A percentile compares a stretch with the other conserved stretches of the same genome.
Evolutionary conservation across 768 basidiomycete species (phyloP).

Genomic region (Calocybe cyanea): DNA sequence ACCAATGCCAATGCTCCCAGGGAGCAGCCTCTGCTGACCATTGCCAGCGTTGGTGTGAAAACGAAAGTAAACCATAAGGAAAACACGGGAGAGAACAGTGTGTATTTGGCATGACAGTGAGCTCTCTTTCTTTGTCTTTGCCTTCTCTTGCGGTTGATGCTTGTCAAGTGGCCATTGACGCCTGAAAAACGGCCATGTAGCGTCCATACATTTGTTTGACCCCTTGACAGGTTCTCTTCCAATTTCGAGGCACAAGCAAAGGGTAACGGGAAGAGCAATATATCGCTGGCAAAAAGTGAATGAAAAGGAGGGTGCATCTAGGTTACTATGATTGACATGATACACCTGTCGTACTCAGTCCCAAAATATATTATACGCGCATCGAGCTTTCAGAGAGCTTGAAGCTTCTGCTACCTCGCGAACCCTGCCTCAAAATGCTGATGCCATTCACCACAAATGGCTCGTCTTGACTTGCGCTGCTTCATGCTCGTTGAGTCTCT

Average conservation of each 20-base stretch:
- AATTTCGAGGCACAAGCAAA: slow-evolving; percentile 74
- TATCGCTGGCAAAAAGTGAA: slow-evolving; percentile 77
- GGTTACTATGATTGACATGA: no score
- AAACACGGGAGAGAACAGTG: slow-evolving; percentile 87
- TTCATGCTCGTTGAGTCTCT: no score
- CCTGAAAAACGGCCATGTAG: slow-evolving; percentile 81
- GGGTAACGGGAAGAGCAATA: slow-evolving; percentile 58
- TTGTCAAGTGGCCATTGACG: slow-evolving; percentile 92
- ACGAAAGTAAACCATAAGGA: slow-evolving; percentile 92
- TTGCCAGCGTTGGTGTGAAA: slow-evolving; percentile 84
- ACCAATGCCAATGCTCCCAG: slow-evolving; percentile 64
- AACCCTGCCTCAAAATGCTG: no score
- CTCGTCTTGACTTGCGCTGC: no score
- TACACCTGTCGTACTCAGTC: no score
- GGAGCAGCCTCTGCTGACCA: slow-evolving; percentile 84
- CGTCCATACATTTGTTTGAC: slow-evolving; percentile 86
- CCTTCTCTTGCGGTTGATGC: no score
- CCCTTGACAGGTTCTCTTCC: slow-evolving; percentile 81
- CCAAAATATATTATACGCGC: no score
- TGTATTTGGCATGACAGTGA: slow-evolving; percentile 74
- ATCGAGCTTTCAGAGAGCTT: no score
- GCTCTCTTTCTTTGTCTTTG: slow-evolving; percentile 9
- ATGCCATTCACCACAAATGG: no score
- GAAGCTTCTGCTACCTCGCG: no score
- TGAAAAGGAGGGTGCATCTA: no score